A percentile compares a stretch with the other conserved stretches of the same genome.
phyloP scores from a whole-genome alignment of 495 filamentous ascomycete species.

The Talaromyces wortmannii region DNA sequence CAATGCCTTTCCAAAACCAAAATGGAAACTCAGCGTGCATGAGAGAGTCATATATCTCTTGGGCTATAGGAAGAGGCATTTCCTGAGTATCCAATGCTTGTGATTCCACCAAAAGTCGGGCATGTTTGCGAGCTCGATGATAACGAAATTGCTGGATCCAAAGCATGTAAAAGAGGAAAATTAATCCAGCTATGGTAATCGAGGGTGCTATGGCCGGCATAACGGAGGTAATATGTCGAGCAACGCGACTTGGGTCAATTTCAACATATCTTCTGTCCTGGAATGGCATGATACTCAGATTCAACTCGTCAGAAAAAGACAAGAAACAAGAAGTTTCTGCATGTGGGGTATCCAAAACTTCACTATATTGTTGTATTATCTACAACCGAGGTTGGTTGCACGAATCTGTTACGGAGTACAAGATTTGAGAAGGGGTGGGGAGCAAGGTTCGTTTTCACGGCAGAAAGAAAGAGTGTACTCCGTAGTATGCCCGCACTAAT shows the following conservation, averaged over 20 bases:
- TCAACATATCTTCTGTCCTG: not conserved
- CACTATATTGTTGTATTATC: too few species aligned
- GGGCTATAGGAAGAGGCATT: not conserved
- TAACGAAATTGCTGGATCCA: not conserved
- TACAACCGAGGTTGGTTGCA: too few species aligned
- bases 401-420: too few species aligned
- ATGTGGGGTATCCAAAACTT: too few species aligned
- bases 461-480: too few species aligned
- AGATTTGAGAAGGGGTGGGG: too few species aligned
- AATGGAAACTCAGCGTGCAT: not conserved
- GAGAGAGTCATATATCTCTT: not conserved
- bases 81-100: not conserved
- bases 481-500: too few species aligned
- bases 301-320: not conserved
- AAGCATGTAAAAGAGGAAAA: not conserved
- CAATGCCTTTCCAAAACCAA: not conserved
- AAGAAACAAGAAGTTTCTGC: too few species aligned
- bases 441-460: too few species aligned
- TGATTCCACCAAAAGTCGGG: not conserved
- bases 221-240: not conserved
- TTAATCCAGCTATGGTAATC: not conserved
- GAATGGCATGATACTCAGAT: not conserved
- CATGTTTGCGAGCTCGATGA: not conserved
- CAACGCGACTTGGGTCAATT: not conserved
- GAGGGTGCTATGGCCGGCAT: not conserved